Evolutionary conservation across 2,329 filamentous ascomycete genomes (phyloP).

Genomic region (Alternaria arbusti): DNA sequence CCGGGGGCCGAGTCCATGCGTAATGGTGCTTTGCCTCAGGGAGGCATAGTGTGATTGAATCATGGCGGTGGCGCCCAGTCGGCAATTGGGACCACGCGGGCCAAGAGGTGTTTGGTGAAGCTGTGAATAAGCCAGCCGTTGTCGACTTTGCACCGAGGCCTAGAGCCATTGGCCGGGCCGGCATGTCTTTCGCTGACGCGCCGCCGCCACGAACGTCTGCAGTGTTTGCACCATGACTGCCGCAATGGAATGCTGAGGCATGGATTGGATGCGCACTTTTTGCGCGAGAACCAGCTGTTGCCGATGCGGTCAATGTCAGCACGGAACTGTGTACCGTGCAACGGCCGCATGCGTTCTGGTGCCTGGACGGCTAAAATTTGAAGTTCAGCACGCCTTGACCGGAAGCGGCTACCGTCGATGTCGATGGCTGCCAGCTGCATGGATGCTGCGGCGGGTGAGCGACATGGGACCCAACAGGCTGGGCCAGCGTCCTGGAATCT

Average conservation of each 20-base stretch:
- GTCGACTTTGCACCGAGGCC: slow-evolving; percentile 2
- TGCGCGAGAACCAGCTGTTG: not conserved
- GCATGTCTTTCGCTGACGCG: not conserved
- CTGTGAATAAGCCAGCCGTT: slow-evolving; percentile 10
- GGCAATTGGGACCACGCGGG: slow-evolving; percentile 9
- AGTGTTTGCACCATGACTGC: not conserved
- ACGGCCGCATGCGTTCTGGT: not conserved
- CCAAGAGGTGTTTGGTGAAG: slow-evolving; percentile 1
- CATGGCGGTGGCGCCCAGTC: slow-evolving; percentile 18
- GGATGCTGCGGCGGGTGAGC: slow-evolving; percentile 11
- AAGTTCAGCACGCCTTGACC: slow-evolving; percentile 3
- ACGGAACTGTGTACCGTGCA: not conserved
- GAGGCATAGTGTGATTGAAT: slow-evolving; percentile 20
- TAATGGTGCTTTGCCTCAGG: slow-evolving; percentile 21
- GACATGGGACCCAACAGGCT: slow-evolving; percentile 8
- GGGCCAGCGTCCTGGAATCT: slow-evolving; percentile 18
- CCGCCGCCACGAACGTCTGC: not conserved
- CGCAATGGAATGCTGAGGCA: not conserved
- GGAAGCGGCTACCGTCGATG: not conserved
- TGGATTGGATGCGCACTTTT: not conserved
- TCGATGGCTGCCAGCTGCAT: slow-evolving; percentile 2
- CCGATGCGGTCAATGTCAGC: not conserved
- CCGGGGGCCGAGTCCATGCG: slow-evolving; percentile 19
- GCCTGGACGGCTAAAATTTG: slow-evolving; percentile 1
- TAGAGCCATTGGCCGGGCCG: not conserved